These are phyloP conservation scores for Boletellus ananas DNA, from an alignment of 768 basidiomycete species.

Conservation along the genomic window DNA sequence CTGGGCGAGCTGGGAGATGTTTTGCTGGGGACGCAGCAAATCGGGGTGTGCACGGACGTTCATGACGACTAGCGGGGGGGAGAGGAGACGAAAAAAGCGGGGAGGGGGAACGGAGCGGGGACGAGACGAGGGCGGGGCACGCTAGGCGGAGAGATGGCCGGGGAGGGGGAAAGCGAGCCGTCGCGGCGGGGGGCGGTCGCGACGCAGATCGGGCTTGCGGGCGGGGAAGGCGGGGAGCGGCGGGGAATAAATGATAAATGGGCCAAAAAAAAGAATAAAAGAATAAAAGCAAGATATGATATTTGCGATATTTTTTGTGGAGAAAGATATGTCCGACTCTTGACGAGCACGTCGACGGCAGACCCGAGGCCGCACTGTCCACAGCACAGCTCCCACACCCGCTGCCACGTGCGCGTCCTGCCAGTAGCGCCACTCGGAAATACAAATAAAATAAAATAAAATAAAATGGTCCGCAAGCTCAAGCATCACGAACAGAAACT, in stretches of 20 bases:
- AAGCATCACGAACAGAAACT: constrained; percentile 96
- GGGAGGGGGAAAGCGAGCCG: constrained; percentile 4
- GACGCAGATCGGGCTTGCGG: constrained; percentile 17
- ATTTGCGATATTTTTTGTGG: constrained; percentile 25
- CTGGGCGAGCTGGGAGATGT: constrained; percentile 38
- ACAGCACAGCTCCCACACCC: constrained; percentile 23
- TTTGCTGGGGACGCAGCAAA: constrained; percentile 43
- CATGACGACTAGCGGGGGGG: constrained; percentile 32
- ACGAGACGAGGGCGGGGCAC: constrained; percentile 1
- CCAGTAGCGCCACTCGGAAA: no score
- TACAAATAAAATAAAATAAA: no score
- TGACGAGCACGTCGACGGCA: constrained; percentile 30
- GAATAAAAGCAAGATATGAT: constrained; percentile 28
- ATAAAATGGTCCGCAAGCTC: constrained; percentile 80
- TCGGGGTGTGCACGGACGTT: constrained; percentile 44
- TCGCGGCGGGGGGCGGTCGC: constrained; percentile 8
- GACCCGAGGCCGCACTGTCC: constrained; percentile 20
- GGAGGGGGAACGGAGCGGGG: neutral
- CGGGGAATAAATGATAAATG: constrained; percentile 1
- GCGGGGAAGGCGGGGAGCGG: neutral
- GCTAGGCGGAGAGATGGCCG: neutral
- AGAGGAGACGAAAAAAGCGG: constrained; percentile 3
- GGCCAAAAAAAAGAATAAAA: constrained; percentile 3
- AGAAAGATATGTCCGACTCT: constrained; percentile 25
- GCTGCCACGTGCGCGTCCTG: constrained; percentile 27